Evolutionary conservation across 768 basidiomycete species (phyloP).

Genomic region (Coprinopsis marcescibilis): DNA sequence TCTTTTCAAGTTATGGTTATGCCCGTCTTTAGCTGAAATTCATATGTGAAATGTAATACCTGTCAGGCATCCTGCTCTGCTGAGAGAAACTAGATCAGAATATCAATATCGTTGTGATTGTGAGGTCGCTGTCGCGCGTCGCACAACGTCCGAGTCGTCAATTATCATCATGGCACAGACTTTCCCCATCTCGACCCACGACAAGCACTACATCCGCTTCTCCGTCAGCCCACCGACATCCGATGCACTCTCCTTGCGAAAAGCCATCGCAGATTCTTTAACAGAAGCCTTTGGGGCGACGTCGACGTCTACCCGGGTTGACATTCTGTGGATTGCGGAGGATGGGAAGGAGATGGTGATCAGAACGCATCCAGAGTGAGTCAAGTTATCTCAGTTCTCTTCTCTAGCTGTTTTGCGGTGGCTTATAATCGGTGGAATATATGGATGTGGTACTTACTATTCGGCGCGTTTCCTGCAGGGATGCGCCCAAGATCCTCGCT

Average conservation of each 20-base stretch:
- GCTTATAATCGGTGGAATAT: too few species aligned
- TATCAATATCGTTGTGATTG: too few species aligned
- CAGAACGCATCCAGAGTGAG: conserved; percentile 3
- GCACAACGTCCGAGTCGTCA: too few species aligned
- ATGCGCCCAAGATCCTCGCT: conserved; percentile 2
- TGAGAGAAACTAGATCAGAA: too few species aligned
- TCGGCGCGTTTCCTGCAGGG: neutral
- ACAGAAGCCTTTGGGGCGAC: conserved; percentile 8
- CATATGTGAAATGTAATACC: too few species aligned
- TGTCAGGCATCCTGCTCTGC: too few species aligned
- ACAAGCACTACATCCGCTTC: conserved; percentile 11
- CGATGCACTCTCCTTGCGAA: conserved; percentile 4
- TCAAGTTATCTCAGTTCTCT: neutral
- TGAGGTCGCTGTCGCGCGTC: too few species aligned
- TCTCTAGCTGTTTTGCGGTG: too few species aligned
- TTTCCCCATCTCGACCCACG: too few species aligned
- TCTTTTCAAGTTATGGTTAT: too few species aligned
- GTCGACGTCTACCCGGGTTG: conserved; percentile 1
- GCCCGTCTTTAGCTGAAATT: too few species aligned
- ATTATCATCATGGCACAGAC: too few species aligned
- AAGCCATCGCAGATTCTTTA: conserved; percentile 8
- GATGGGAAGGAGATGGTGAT: conserved; percentile 6
- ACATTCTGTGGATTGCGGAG: conserved; percentile 2
- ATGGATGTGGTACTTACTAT: neutral
- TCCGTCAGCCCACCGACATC: conserved; percentile 1